A percentile compares a stretch with the other conserved stretches of the same genome.
Evolutionary conservation across 2,329 filamentous ascomycete species (phyloP).

Genomic region (Orbilia quercus): DNA sequence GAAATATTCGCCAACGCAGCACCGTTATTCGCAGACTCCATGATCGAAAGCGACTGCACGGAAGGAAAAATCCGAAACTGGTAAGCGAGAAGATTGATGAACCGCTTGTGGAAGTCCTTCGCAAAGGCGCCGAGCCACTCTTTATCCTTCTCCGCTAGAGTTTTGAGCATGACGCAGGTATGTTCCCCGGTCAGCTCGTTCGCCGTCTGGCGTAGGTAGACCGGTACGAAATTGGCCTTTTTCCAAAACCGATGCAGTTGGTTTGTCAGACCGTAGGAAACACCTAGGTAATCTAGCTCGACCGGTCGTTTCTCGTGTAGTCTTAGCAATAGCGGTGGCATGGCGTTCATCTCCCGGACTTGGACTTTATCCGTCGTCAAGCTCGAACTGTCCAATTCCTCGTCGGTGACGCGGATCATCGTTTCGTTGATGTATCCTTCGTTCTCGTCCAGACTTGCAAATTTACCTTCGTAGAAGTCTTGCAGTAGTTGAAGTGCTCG

Average conservation of each 20-base stretch:
- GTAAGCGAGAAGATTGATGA: constrained; percentile 87
- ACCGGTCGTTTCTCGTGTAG: constrained; percentile 84
- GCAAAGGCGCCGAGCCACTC: constrained; percentile 92
- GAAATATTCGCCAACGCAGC: constrained; percentile 71
- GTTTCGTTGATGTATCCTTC: constrained; percentile 69
- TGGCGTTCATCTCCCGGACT: constrained; percentile 86
- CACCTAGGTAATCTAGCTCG: constrained; percentile 88
- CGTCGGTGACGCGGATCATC: constrained; percentile 84
- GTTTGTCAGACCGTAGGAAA: constrained; percentile 90
- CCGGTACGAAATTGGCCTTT: constrained; percentile 82
- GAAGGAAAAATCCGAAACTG: constrained; percentile 87
- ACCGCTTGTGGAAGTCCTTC: constrained; percentile 93
- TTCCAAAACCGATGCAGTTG: constrained; percentile 98
- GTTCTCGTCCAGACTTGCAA: constrained; percentile 82
- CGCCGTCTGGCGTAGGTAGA: constrained; percentile 93
- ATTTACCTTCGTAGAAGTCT: constrained; percentile 95
- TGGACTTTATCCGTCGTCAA: constrained; percentile 89
- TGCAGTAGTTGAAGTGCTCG: constrained; percentile 86
- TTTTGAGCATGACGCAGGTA: constrained; percentile 95
- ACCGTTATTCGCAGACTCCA: constrained; percentile 82
- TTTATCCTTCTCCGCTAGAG: constrained; percentile 76
- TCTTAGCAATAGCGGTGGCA: constrained; percentile 93
- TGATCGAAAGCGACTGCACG: constrained; percentile 82
- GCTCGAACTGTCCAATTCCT: constrained; percentile 78
- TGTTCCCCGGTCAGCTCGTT: constrained; percentile 98